Base-by-base conservation (phyloP, 1,284 basidiomycete species). In the Papiliotrema flavescens region DNA sequence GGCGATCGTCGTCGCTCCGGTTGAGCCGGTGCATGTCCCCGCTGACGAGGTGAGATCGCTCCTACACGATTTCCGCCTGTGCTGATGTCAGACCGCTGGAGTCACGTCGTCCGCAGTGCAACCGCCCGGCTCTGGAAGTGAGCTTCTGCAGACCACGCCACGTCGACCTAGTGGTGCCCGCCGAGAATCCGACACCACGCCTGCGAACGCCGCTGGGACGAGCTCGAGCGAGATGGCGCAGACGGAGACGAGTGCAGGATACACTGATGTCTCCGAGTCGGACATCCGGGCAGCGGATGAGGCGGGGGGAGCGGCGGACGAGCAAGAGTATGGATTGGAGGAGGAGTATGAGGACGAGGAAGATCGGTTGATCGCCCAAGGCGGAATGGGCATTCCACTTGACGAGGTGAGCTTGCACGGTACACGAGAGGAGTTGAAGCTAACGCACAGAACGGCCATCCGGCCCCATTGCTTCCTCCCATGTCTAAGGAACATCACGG, bases 301-400 rank as follows among this genome's bases (percentile, higher is more conserved):
- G 22, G 78, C 79, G 19, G 81, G 80, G 20, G 82, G 81, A 53
- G 80, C 79, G n/a, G 69, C 39, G 4, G 65, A 69, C 13, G 75
- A 76, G 23, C 76, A 80, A 43, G 78, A 78, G 22, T 66, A 69
- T 51, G 60, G 59, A 0, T 48, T 68, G 48, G 65, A 78, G 35
- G 80, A 82, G 46, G 82, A 84, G 22, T 82, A 80, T 47, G 81
- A 85, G 63, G 87, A 88, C 53, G 88, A 91, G 56, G 89, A 92
- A 70, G 85, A 89, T 68, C 74, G 84, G 47, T 79, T 92, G 54
- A 90, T 92, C 55, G 80, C 84, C 71, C 83, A 85, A 41, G 90
- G 90, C 24, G 89, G 90, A 2, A 85, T 86, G 50, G 89, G 90
- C 5, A 89, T 91, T 54, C 89, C 89, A 3, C 76, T 87, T 8